Evolutionary conservation across 73 alveolate species (phyloP).

Genomic region (Diophrys appendiculata): DNA sequence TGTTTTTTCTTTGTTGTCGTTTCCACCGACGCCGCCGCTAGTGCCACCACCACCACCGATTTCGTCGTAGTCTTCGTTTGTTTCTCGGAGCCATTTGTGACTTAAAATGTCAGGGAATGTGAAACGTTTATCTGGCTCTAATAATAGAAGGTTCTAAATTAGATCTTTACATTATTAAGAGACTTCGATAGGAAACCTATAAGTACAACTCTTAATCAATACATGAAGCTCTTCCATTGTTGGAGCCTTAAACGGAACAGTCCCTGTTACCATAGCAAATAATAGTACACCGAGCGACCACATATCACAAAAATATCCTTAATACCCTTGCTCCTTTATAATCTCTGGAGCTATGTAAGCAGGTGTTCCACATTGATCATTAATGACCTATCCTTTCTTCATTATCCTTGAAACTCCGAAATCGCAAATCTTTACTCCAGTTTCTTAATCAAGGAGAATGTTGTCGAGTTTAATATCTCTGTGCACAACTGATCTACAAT

Average conservation of each 20-base stretch:
- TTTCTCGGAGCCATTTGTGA: constrained; percentile 87
- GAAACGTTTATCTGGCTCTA: constrained; percentile 76
- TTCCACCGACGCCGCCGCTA: too few relatives aligned
- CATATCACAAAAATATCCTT: constrained; percentile 48
- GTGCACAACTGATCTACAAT: constrained; percentile 35
- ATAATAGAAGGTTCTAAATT: constrained; percentile 28
- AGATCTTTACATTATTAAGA: constrained; percentile 25
- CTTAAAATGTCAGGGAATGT: constrained; percentile 78
- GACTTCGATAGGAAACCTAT: constrained; percentile 41
- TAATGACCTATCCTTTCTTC: constrained; percentile 48
- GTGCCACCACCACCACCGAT: too few relatives aligned
- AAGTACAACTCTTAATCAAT: constrained; percentile 47
- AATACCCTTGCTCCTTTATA: constrained; percentile 42
- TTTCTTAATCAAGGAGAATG: constrained; percentile 40
- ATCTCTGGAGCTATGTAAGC: constrained; percentile 65
- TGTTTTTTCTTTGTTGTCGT: too few relatives aligned
- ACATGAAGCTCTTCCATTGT: constrained; percentile 55
- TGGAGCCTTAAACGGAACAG: constrained; percentile 64
- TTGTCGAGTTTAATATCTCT: constrained; percentile 43
- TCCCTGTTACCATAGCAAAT: constrained; percentile 59
- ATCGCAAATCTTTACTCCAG: constrained; percentile 74
- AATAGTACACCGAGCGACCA: constrained; percentile 56
- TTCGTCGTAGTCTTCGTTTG: constrained; percentile 59
- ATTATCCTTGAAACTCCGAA: constrained; percentile 73
- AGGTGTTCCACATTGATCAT: constrained; percentile 80